Percentiles rank a stretch among this genome's conserved stretches.
phyloP scores from a whole-genome alignment of 345 rosid genomes.

The Salix suchowensis region DNA sequence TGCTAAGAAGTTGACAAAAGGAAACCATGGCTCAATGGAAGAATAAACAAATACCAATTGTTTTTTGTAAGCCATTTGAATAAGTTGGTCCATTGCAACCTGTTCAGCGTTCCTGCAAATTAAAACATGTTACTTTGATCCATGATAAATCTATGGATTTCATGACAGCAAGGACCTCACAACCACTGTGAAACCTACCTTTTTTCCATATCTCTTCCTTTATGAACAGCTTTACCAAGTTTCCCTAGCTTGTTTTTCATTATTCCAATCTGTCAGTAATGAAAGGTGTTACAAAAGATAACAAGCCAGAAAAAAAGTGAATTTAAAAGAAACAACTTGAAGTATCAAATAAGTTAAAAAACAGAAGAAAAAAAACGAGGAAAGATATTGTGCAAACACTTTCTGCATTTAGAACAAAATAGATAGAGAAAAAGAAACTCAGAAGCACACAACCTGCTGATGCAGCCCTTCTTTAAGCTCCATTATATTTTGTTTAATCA shows the following conservation, averaged over 20 bases:
- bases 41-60: slow-evolving; percentile 54
- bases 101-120: slow-evolving; percentile 67
- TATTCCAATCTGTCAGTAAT: slow-evolving; percentile 45
- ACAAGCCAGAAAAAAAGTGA: neutral
- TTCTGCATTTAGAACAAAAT: neutral
- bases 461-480: slow-evolving; percentile 63
- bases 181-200: slow-evolving; percentile 41
- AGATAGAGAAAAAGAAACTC: neutral
- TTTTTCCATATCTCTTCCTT: slow-evolving; percentile 48
- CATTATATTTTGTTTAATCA: slow-evolving; percentile 55
- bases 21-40: neutral
- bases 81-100: slow-evolving; percentile 78
- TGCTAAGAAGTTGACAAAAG: neutral
- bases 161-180: slow-evolving; percentile 1
- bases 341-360: neutral
- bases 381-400: neutral
- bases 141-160: slow-evolving; percentile 6
- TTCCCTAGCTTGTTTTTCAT: slow-evolving; percentile 62
- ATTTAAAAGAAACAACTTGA: neutral
- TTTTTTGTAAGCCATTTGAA: slow-evolving; percentile 77
- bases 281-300: slow-evolving; percentile 12
- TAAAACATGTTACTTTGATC: slow-evolving; percentile 18
- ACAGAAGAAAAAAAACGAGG: neutral
- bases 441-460: slow-evolving; percentile 52
- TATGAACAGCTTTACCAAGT: slow-evolving; percentile 51